Percentiles rank a stretch among this genome's conserved stretches.
phyloP scores from a whole-genome alignment of 2,329 filamentous ascomycete species.

The Dothistroma septosporum region DNA sequence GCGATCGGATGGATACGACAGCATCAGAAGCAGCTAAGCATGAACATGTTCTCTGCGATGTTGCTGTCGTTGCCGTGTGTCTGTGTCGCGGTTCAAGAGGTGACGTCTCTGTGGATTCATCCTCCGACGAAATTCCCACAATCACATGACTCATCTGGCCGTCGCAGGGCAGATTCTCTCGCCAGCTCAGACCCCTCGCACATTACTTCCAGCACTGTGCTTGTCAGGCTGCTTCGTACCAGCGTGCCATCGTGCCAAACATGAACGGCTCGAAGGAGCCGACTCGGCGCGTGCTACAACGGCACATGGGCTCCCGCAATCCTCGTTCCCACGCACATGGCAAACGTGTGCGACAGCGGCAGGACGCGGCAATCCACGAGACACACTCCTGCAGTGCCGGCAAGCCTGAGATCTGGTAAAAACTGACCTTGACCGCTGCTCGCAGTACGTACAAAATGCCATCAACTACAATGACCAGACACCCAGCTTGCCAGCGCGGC shows the following conservation, averaged over 20 bases:
- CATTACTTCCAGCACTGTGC: not conserved
- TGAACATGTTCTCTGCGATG: conserved; percentile 5
- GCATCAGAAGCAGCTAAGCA: conserved; percentile 10
- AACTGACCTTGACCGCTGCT: not conserved
- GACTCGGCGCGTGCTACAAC: not conserved
- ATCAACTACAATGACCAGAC: not conserved
- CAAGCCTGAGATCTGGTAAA: not conserved
- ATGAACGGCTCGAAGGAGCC: conserved; percentile 3
- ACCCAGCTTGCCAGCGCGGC: too few species aligned
- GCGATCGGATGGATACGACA: not conserved
- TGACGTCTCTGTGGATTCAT: not conserved
- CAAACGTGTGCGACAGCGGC: not conserved
- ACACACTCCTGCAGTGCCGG: not conserved
- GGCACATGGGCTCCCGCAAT: conserved; percentile 1
- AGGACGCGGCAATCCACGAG: not conserved
- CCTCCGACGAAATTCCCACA: not conserved
- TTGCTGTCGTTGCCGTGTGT: conserved; percentile 7
- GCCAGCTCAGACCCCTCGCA: not conserved
- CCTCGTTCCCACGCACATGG: conserved; percentile 3
- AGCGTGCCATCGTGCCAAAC: not conserved
- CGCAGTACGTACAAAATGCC: not conserved
- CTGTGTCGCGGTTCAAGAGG: not conserved
- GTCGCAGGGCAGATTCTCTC: not conserved
- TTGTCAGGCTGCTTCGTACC: not conserved
- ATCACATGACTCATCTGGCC: not conserved